Percentiles rank a stretch among this genome's conserved stretches.
Conservation (phyloP, 768 basidiomycete species). For the Naematelia encephala region DNA sequence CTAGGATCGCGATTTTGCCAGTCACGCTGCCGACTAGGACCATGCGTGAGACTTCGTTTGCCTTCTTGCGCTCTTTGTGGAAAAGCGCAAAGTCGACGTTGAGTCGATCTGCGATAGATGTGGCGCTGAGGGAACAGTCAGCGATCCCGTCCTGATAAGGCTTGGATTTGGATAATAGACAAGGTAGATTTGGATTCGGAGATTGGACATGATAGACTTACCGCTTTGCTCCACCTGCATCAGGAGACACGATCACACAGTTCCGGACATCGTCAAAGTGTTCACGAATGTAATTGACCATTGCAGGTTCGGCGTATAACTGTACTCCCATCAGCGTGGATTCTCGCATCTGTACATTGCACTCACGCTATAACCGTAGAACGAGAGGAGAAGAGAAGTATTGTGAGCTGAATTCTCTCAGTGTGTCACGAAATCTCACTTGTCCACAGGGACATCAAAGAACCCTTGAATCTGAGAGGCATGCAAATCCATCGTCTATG, state of each 20-base stretch:
- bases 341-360: no score
- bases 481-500: constrained; percentile 88
- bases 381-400: not conserved
- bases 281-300: constrained; percentile 87
- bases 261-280: constrained; percentile 81
- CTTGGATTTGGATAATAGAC: constrained; percentile 11
- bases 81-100: constrained; percentile 93
- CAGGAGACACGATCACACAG: constrained; percentile 89
- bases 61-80: constrained; percentile 80
- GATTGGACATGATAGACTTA: constrained; percentile 52
- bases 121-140: constrained; percentile 60
- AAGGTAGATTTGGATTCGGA: not conserved
- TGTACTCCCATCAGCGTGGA: constrained; percentile 4
- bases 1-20: constrained; percentile 91
- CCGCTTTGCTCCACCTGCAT: constrained; percentile 99
- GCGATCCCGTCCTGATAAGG: not conserved
- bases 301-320: constrained; percentile 90
- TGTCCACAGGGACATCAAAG: constrained; percentile 98
- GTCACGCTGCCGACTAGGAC: constrained; percentile 90
- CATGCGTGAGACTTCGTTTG: constrained; percentile 56
- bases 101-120: constrained; percentile 91
- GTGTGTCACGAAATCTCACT: constrained; percentile 51
- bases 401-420: not conserved
- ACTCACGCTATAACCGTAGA: not conserved
- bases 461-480: constrained; percentile 98